Conservation (phyloP, 352 stramenopile genomes). For the Globisporangium recalcitrans region DNA sequence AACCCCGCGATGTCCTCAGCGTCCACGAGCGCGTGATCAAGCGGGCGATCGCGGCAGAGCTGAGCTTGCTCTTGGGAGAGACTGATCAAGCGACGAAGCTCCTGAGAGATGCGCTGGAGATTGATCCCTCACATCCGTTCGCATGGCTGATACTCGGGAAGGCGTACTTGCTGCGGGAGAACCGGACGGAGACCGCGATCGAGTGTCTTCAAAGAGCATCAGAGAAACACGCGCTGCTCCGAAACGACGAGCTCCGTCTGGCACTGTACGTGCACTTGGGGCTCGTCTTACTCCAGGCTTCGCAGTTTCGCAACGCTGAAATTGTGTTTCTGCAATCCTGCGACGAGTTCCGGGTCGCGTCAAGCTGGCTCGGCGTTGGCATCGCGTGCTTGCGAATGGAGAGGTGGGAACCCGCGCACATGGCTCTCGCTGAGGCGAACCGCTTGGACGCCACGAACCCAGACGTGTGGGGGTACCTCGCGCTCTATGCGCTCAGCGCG, state of each 20-base stretch:
- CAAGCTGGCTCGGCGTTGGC: constrained; percentile 72
- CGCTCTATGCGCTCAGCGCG: constrained; percentile 42
- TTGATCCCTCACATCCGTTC: constrained; percentile 48
- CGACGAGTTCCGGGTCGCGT: constrained; percentile 61
- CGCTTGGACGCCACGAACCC: constrained; percentile 55
- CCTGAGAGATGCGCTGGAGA: constrained; percentile 51
- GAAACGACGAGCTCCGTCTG: constrained; percentile 30
- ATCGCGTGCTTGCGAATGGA: constrained; percentile 67
- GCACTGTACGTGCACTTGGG: constrained; percentile 51
- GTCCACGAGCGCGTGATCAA: constrained; percentile 44
- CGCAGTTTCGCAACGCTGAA: constrained; percentile 54
- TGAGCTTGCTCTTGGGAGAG: constrained; percentile 27
- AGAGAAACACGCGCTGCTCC: constrained; percentile 26
- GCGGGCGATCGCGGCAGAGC: constrained; percentile 40
- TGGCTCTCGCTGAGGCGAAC: constrained; percentile 73
- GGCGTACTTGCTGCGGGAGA: constrained; percentile 39
- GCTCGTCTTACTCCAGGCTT: constrained; percentile 54
- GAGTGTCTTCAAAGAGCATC: constrained; percentile 50
- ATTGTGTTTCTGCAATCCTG: constrained; percentile 48
- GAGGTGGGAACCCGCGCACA: constrained; percentile 44
- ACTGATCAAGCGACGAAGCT: constrained; percentile 25
- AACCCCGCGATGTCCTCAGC: constrained; percentile 35
- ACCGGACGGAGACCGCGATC: constrained; percentile 32
- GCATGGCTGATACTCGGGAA: constrained; percentile 55
- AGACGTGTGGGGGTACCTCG: constrained; percentile 77